Percentiles rank a stretch among this genome's conserved stretches.
Evolutionary conservation across 441 rosid species (phyloP).

Genomic region (Gossypium schwendimanii): DNA sequence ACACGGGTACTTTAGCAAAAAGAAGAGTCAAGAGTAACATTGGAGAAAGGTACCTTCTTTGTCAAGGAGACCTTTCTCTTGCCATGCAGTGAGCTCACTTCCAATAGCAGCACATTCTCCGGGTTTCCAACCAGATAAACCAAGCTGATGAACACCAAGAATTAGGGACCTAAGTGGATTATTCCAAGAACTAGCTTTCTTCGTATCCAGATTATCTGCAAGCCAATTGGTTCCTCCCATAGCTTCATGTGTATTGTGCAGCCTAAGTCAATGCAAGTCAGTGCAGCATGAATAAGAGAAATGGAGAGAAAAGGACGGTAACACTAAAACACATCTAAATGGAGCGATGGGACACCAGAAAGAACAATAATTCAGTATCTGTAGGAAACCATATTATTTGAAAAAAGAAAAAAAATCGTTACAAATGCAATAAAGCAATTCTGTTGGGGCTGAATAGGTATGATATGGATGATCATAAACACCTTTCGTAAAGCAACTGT

Average conservation of each 20-base stretch:
- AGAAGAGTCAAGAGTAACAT: background rate
- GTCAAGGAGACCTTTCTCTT: slow-evolving; percentile 57
- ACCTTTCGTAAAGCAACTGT: background rate
- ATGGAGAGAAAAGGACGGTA: background rate
- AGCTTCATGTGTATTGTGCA: slow-evolving; percentile 66
- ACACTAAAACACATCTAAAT: background rate
- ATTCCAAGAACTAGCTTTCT: slow-evolving; percentile 58
- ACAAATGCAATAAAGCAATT: background rate
- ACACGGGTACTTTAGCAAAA: background rate
- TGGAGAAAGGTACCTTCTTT: slow-evolving; percentile 54
- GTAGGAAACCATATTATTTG: background rate
- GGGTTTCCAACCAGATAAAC: slow-evolving; percentile 84
- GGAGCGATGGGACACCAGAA: background rate
- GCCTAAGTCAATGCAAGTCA: slow-evolving; percentile 37
- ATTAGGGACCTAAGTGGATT: slow-evolving; percentile 60
- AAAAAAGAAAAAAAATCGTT: background rate
- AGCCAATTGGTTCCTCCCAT: slow-evolving; percentile 76
- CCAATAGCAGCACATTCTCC: slow-evolving; percentile 82
- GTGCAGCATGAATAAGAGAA: slow-evolving; percentile 5
- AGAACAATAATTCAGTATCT: background rate
- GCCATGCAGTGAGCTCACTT: slow-evolving; percentile 83
- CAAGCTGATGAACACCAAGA: slow-evolving; percentile 73
- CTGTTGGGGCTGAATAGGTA: background rate
- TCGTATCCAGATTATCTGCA: slow-evolving; percentile 53
- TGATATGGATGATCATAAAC: background rate